Conservation (phyloP, 2,329 filamentous ascomycete genomes). For the Clonostachys solani region DNA sequence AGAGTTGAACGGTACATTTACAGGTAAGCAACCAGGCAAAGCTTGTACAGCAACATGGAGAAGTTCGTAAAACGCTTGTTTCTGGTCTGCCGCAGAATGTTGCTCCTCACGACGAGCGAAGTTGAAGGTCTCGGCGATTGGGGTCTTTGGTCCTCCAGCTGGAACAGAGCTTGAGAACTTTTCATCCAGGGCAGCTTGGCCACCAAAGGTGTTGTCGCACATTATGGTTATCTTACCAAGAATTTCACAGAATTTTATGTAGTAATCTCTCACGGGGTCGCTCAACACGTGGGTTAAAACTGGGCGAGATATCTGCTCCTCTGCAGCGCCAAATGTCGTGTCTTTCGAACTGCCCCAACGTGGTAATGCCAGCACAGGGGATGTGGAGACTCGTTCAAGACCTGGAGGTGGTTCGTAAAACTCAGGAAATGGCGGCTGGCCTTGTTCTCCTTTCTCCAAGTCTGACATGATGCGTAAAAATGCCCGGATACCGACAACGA, state of each 20-base stretch:
- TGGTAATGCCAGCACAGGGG: conserved; percentile 40
- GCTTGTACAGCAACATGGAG: conserved; percentile 95
- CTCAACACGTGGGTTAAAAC: conserved; percentile 60
- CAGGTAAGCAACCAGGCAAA: conserved; percentile 86
- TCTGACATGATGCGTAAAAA: conserved; percentile 93
- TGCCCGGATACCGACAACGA: conserved; percentile 93
- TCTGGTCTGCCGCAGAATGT: conserved; percentile 66
- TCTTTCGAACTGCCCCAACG: conserved; percentile 13
- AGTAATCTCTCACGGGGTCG: conserved; percentile 79
- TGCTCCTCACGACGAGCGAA: conserved; percentile 82
- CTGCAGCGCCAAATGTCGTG: conserved; percentile 17
- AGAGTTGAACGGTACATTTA: conserved; percentile 87
- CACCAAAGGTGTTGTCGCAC: conserved; percentile 95
- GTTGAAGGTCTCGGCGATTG: conserved; percentile 89
- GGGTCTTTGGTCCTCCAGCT: conserved; percentile 82
- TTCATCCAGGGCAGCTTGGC: conserved; percentile 91
- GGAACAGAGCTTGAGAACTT: conserved; percentile 71
- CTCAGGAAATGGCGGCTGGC: conserved; percentile 78
- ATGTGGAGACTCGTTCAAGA: conserved; percentile 40
- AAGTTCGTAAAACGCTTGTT: conserved; percentile 92
- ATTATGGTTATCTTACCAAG: conserved; percentile 93
- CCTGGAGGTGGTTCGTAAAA: conserved; percentile 41
- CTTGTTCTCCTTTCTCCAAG: conserved; percentile 76
- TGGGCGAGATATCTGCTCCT: conserved; percentile 64
- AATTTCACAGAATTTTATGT: conserved; percentile 89